Percentiles rank a stretch among this genome's conserved stretches.
Evolutionary conservation across 345 rosid species (phyloP).

Genomic region (Mangifera indica): DNA sequence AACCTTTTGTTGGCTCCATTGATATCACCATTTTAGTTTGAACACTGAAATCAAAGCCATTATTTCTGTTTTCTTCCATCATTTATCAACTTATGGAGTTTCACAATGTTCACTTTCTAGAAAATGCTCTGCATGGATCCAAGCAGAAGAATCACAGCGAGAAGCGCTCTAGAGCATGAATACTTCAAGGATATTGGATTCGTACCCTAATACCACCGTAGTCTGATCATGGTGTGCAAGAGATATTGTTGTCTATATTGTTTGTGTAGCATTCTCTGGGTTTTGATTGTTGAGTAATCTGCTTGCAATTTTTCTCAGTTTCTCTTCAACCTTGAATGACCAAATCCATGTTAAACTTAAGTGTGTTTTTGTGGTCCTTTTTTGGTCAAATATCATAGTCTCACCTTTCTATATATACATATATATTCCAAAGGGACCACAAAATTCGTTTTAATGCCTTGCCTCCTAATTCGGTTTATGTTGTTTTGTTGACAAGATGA

Average conservation of each 20-base stretch:
- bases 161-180: constrained; percentile 86
- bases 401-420: too few relatives aligned
- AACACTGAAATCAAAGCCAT: not conserved
- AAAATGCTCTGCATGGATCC: constrained; percentile 97
- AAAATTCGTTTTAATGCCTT: too few relatives aligned
- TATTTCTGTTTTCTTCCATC: not conserved
- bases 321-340: constrained; percentile 5
- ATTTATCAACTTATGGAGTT: constrained; percentile 23
- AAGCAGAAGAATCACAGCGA: constrained; percentile 79
- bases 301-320: constrained; percentile 6
- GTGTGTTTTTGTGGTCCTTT: too few relatives aligned
- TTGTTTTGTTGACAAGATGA: too few relatives aligned
- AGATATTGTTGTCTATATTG: constrained; percentile 20
- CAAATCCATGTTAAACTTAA: too few relatives aligned
- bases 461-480: too few relatives aligned
- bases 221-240: not conserved
- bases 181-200: constrained; percentile 83
- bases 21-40: too few relatives aligned
- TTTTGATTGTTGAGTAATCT: constrained; percentile 25
- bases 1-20: too few relatives aligned
- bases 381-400: too few relatives aligned
- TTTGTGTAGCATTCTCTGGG: constrained; percentile 16
- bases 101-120: constrained; percentile 44
- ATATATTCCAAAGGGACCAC: too few relatives aligned
- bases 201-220: constrained; percentile 38